Percentiles rank a stretch among this genome's conserved stretches.
phyloP scores from a whole-genome alignment of 192 early-diverging fungal genomes.

The Mortierella hygrophila region DNA sequence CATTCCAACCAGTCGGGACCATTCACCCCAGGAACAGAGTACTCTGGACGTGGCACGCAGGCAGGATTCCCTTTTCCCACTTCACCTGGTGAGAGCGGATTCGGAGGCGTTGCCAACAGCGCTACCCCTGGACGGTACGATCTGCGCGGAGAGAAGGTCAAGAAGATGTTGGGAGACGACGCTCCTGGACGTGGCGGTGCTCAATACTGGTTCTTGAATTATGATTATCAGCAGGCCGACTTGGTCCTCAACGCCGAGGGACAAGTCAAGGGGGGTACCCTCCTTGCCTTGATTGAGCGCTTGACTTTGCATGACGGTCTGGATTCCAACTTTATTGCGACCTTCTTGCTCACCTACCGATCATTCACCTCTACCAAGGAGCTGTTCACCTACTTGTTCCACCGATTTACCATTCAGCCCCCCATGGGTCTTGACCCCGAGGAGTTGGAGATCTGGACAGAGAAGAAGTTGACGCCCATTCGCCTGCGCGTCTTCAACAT shows the following conservation, averaged over 20 bases:
- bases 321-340: conserved; percentile 89
- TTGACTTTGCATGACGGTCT: conserved; percentile 90
- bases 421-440: conserved; percentile 73
- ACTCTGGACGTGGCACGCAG: conserved; percentile 47
- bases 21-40: conserved; percentile 41
- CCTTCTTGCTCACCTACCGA: conserved; percentile 96
- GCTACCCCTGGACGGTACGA: conserved; percentile 55
- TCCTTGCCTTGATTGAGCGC: conserved; percentile 87
- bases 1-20: conserved; percentile 22
- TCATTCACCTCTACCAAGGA: conserved; percentile 89
- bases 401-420: conserved; percentile 84
- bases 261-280: conserved; percentile 91
- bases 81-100: conserved; percentile 32
- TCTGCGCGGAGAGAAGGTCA: conserved; percentile 40
- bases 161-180: conserved; percentile 69
- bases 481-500: conserved; percentile 95
- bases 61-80: conserved; percentile 65
- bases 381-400: conserved; percentile 80
- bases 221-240: conserved; percentile 81
- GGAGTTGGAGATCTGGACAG: conserved; percentile 85
- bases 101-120: conserved; percentile 18
- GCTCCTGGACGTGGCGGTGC: conserved; percentile 49
- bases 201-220: conserved; percentile 83
- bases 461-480: conserved; percentile 90
- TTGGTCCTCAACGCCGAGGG: conserved; percentile 88